These are phyloP conservation scores for Candida ficus DNA, from an alignment of 805 yeast genomes.

Conservation along the genomic window DNA sequence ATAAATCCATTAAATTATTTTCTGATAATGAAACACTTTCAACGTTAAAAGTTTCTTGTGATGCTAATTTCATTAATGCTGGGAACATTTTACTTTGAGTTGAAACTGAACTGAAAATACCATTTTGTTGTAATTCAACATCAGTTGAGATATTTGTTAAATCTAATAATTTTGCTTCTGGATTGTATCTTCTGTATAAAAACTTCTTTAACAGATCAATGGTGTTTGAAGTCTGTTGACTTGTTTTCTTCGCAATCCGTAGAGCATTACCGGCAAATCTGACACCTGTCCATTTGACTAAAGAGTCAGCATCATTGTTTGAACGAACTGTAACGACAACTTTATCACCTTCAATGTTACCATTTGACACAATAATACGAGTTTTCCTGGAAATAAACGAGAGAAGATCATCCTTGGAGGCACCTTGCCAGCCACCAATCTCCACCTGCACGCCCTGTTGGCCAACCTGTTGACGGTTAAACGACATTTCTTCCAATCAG, in stretches of 20 bases:
- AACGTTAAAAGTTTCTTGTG: constrained; percentile 44
- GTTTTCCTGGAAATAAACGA: constrained; percentile 67
- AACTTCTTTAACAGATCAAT: constrained; percentile 59
- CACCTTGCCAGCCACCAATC: constrained; percentile 79
- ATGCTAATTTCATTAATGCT: constrained; percentile 81
- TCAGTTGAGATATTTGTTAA: constrained; percentile 62
- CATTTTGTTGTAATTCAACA: constrained; percentile 50
- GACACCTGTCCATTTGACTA: constrained; percentile 66
- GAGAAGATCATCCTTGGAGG: constrained; percentile 60
- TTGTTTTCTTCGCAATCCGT: constrained; percentile 35
- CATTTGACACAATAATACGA: constrained; percentile 47
- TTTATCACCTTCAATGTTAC: constrained; percentile 49
- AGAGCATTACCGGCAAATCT: constrained; percentile 73
- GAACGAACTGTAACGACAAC: constrained; percentile 55
- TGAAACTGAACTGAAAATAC: constrained; percentile 56
- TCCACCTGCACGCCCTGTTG: constrained; percentile 44
- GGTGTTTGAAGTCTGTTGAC: constrained; percentile 36
- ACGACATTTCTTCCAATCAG: no score
- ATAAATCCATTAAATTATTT: constrained; percentile 60
- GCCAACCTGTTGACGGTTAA: constrained; percentile 18
- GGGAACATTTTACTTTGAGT: constrained; percentile 81
- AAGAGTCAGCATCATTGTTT: constrained; percentile 50
- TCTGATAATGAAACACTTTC: constrained; percentile 67
- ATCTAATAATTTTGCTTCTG: constrained; percentile 61
- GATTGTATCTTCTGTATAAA: constrained; percentile 61